Conservation (phyloP, 192 early-diverging fungal species). For the Coemansia sp. region DNA sequence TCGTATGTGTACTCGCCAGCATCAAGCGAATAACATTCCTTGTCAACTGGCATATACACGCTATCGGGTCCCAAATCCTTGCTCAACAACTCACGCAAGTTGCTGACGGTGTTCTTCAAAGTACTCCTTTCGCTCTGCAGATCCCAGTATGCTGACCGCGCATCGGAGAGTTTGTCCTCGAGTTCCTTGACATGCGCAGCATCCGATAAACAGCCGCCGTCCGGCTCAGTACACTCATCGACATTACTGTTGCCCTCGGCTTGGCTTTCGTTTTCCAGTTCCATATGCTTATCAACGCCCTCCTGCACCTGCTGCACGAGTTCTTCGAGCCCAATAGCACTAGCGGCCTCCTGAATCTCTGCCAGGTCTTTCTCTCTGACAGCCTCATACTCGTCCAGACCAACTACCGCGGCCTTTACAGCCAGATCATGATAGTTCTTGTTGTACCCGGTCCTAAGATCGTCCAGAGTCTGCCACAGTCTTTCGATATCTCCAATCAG, state of each 20-base stretch:
- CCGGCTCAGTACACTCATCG: not conserved
- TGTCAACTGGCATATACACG: conserved; percentile 68
- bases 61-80: conserved; percentile 73
- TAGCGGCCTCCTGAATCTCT: not conserved
- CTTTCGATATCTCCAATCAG: conserved; percentile 22
- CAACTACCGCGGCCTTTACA: conserved; percentile 56
- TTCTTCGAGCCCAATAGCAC: conserved; percentile 20
- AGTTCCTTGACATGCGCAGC: not conserved
- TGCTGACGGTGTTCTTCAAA: conserved; percentile 33
- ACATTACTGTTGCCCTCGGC: not conserved
- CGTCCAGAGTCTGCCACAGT: conserved; percentile 21
- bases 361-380: conserved; percentile 25
- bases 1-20: conserved; percentile 65
- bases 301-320: conserved; percentile 26
- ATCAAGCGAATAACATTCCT: conserved; percentile 71
- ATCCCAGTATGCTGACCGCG: conserved; percentile 20
- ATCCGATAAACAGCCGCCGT: not conserved
- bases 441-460: conserved; percentile 55
- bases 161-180: conserved; percentile 20
- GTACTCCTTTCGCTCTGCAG: conserved; percentile 24
- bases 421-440: conserved; percentile 61
- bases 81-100: conserved; percentile 58
- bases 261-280: not conserved
- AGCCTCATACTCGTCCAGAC: conserved; percentile 34
- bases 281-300: conserved; percentile 7